Evolutionary conservation across 495 filamentous ascomycete genomes (phyloP), one percentile per base, ranked within the genome.

Genomic region (Penicillium egyptiacum): DNA sequence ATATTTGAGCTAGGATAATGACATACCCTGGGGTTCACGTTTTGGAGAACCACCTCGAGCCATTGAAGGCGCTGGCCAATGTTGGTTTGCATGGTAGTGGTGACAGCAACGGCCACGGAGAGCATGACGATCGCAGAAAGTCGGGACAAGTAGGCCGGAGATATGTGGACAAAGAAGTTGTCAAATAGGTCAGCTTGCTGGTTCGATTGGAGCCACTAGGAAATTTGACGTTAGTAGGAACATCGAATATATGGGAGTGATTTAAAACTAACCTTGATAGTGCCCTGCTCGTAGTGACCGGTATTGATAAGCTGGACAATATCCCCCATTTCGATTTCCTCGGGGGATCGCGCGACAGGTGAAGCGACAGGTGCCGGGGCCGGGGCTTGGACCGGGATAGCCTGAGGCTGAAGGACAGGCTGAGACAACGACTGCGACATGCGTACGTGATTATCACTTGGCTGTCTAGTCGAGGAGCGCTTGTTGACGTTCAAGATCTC

Each of bases 191-290:
- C 85, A 19, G 80, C 80, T 61, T 92, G 83, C 54, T 86, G 83
- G 54, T 75, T 73, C 20, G 88, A 90, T 79, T 96, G 93, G 28
- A 98, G 82, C 93, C 93, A 98, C 78, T 90, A 74, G 33, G 78
- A 64, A 52, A 78, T 30, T 72, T 4, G 11, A 55, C 17, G 53
- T 57, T 44, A 55, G 55, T 55, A 58, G 42, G 66, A 43, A 7
- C 1, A 44, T 31, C 19, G 12, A 14, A 20, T 12, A 44, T 33
- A 12, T 11, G 40, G 4, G 26, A 41, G 17, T 23, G 19, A 46
- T 2, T 2, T 12, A 1, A 46, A 28, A 74, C 77, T 64, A 71
- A 88, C 86, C 71, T 76, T 80, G 26, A 88, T 75, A 6, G 83
- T 84, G 25, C 78, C 92, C 33, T 88, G 86, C 63, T 96, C 91